Evolutionary conservation across 805 yeast species (phyloP).

Genomic region (Starmerella vaccinii): DNA sequence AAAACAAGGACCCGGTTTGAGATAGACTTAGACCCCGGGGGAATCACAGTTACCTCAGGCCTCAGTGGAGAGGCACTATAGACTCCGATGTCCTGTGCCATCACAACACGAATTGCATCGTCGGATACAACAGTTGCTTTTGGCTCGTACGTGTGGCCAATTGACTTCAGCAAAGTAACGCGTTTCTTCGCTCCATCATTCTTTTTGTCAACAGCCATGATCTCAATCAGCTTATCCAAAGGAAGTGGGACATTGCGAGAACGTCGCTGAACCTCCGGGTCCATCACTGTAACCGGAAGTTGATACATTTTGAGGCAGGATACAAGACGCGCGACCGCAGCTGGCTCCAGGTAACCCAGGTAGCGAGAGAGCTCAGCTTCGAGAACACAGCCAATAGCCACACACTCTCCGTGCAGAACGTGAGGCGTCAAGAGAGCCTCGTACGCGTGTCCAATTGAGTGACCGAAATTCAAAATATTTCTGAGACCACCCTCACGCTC

Average conservation of each 20-base stretch:
- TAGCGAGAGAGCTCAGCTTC: constrained; percentile 95
- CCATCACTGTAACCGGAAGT: constrained; percentile 69
- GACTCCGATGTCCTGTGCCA: constrained; percentile 73
- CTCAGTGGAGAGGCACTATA: constrained; percentile 31
- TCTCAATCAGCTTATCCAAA: constrained; percentile 59
- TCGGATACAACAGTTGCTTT: constrained; percentile 78
- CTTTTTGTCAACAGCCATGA: constrained; percentile 94
- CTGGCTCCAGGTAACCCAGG: constrained; percentile 77
- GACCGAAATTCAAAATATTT: constrained; percentile 89
- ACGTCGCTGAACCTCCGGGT: constrained; percentile 57
- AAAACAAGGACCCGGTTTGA: constrained; percentile 88
- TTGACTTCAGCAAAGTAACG: constrained; percentile 68
- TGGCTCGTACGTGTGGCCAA: constrained; percentile 82
- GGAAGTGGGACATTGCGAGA: constrained; percentile 63
- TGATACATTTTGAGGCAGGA: constrained; percentile 79
- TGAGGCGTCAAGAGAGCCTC: constrained; percentile 97
- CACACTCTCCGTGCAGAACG: constrained; percentile 96
- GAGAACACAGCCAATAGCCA: constrained; percentile 87
- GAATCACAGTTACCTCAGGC: constrained; percentile 42
- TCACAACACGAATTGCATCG: constrained; percentile 65
- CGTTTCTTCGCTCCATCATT: constrained; percentile 88
- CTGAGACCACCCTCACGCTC: constrained; percentile 93
- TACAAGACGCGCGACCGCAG: constrained; percentile 81
- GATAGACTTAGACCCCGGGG: constrained; percentile 96
- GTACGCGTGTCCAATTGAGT: constrained; percentile 94